Base-by-base conservation (phyloP, 306 rosid species). In the Rosa lucieae region DNA sequence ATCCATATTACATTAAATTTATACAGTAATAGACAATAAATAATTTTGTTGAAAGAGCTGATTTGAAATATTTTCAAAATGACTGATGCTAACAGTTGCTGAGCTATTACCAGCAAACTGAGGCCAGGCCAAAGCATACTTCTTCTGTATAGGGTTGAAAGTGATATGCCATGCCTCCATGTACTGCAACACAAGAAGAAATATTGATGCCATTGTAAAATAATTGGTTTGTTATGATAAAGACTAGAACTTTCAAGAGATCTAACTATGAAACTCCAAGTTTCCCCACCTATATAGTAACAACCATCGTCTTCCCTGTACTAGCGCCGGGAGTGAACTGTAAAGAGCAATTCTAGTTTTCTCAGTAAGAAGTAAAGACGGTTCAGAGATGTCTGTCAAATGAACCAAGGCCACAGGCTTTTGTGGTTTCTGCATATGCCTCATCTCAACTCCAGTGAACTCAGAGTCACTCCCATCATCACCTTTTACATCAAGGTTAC, bases 221-320 rank as follows among this genome's bases (percentile, higher is more conserved):
- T 46, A 1, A 75, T 42, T 42, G 56, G 23, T 26, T 62, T 63
- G 44, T 42, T 51, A 51, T 61, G 76, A 58, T 75, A 73, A 26
- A 73, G 10, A 62, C 43, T 20, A 1, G 56, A 82, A 73, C 35
- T 32, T 32, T 32, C 35, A 32, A 32, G 29, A 75, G 43, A 70
- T 1, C 78, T 78, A 29, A 42, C 35, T 56, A 75, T 77, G 39
- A 78, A 61, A 78, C 74, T 62, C 68, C 49, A 74, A 82, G 66
- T 42, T 51, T 67, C 55, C 52, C 42, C 72, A 90, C 99, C 97
- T 94, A 78, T 94, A 94, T 43, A 94, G 85, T 82, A 94, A 82
- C 70, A 92, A 13, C 97, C 99, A 94, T 85, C 85, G 91, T 89
- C 96, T 89, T 85, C 97, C 99, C 56, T 92, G 99, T 73, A 94